Evolutionary conservation across 352 stramenopile genomes (phyloP).

Genomic region (Phytophthora boehmeriae): DNA sequence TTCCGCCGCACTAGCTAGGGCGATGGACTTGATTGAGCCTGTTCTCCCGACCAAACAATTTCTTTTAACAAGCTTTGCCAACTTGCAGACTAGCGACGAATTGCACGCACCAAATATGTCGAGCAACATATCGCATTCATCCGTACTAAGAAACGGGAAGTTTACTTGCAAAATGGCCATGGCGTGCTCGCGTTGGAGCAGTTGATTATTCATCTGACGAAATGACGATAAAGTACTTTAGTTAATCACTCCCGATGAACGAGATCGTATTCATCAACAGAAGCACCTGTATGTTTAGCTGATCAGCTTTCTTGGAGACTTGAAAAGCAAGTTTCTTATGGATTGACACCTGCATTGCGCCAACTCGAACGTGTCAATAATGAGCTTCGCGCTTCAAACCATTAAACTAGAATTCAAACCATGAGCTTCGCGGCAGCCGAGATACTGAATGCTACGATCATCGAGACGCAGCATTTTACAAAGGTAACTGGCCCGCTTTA

Average conservation of each 20-base stretch:
- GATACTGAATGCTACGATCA: constrained; percentile 35
- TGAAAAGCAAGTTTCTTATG: constrained; percentile 60
- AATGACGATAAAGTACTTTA: neutral
- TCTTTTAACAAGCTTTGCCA: too few relatives aligned
- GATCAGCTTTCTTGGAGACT: constrained; percentile 49
- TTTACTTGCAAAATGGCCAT: constrained; percentile 50
- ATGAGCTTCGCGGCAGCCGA: constrained; percentile 51
- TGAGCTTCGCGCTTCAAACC: neutral
- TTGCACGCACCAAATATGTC: constrained; percentile 64
- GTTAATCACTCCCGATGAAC: neutral
- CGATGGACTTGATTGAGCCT: constrained; percentile 61
- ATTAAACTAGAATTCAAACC: constrained; percentile 27
- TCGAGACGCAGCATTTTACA: neutral
- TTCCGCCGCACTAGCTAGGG: constrained; percentile 49
- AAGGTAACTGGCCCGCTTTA: constrained; percentile 1
- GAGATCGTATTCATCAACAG: neutral
- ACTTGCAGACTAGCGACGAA: neutral
- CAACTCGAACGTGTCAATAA: constrained; percentile 1
- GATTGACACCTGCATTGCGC: constrained; percentile 43
- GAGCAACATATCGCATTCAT: constrained; percentile 83
- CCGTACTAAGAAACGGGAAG: constrained; percentile 60
- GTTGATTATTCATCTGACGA: constrained; percentile 49
- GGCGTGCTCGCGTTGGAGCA: constrained; percentile 55
- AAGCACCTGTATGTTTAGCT: constrained; percentile 49
- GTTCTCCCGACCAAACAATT: too few relatives aligned